Evolutionary conservation across 2,329 filamentous ascomycete genomes (phyloP).

Genomic region (Colletotrichum tofieldiae): DNA sequence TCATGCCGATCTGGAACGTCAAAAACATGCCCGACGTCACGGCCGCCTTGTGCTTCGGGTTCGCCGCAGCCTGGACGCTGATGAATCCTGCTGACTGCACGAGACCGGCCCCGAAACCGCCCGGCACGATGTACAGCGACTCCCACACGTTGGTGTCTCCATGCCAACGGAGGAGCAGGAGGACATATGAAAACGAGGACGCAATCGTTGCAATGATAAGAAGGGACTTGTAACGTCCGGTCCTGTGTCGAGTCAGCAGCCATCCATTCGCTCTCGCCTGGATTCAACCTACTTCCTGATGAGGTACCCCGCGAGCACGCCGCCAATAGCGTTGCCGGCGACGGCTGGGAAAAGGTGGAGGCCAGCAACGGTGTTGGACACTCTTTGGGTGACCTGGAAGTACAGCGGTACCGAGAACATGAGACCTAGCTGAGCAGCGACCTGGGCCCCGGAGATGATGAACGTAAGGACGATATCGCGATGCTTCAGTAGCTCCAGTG

Average conservation of each 20-base stretch:
- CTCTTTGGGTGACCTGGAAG: constrained; percentile 75
- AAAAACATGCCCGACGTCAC: constrained; percentile 61
- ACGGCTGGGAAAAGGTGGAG: constrained; percentile 78
- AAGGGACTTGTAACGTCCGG: constrained; percentile 72
- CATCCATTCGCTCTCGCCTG: background rate
- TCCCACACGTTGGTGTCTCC: constrained; percentile 70
- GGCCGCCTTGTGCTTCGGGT: constrained; percentile 56
- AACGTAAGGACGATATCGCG: constrained; percentile 69
- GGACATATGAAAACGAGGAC: constrained; percentile 65
- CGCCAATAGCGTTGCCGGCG: constrained; percentile 76
- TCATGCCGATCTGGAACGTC: constrained; percentile 54
- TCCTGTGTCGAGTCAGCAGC: constrained; percentile 53
- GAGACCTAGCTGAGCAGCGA: constrained; percentile 64
- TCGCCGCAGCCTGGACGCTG: constrained; percentile 58
- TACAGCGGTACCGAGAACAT: constrained; percentile 80
- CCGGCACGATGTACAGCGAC: constrained; percentile 73
- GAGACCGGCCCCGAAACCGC: constrained; percentile 59
- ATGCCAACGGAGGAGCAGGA: constrained; percentile 72
- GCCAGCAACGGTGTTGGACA: constrained; percentile 71
- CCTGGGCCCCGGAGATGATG: constrained; percentile 67
- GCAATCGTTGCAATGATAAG: constrained; percentile 66
- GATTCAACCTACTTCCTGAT: constrained; percentile 61
- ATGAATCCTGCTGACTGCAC: constrained; percentile 60
- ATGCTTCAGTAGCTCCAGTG: constrained; percentile 67
- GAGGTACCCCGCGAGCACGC: constrained; percentile 70